Base-by-base conservation (phyloP, 2,329 filamentous ascomycete genomes). In the Cryphonectria parasitica region DNA sequence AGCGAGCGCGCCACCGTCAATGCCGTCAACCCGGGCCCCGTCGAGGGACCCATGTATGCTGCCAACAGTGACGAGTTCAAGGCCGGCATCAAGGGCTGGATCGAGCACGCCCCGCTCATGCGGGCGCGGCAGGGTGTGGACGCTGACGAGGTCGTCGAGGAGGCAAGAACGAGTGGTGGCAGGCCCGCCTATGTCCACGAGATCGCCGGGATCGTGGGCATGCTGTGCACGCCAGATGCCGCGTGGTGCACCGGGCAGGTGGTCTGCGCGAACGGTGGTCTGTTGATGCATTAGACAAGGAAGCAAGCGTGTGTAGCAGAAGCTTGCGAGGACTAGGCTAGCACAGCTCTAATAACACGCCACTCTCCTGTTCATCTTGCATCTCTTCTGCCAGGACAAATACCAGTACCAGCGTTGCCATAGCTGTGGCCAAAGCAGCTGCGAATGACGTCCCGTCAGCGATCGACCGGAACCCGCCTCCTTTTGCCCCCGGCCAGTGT, bases 161-260 rank as follows among this genome's bases (percentile, higher is more conserved):
- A 89, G 68, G 86, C 84, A 66, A 83, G 85, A 75, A 83, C 82
- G 78, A 84, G 83, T 28, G 86, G 87, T 1, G 85, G 88, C 22
- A 84, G 90, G 73, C 87, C 87, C 5, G 92, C 86, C 3, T 92
- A 92, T 77, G 87, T 89, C 41, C 82, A 84, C 65, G 92, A 95
- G 82, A 85, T 95, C 79, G 92, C 91, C 0, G 92, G 92, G 0
- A 87, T 93, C 6, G 90, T 94, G 25, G 91, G 87, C 2, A 94
- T 95, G 91, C 80, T 95, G 31, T 93, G 91, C 77, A 86, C 87
- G 6, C 83, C 85, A 7, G 93, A 95, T 78, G 86, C 88, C n/a
- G 87, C 84, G 10, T 95, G 92, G 92, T 91, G 89, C 77, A 96
- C 92, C 0, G 93, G 93, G 1, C 91, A 91, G 79, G 91, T 94